Percentiles rank a stretch among this genome's conserved stretches.
Conservation (phyloP, 2,329 filamentous ascomycete species). For the Chlorencoelia australis region DNA sequence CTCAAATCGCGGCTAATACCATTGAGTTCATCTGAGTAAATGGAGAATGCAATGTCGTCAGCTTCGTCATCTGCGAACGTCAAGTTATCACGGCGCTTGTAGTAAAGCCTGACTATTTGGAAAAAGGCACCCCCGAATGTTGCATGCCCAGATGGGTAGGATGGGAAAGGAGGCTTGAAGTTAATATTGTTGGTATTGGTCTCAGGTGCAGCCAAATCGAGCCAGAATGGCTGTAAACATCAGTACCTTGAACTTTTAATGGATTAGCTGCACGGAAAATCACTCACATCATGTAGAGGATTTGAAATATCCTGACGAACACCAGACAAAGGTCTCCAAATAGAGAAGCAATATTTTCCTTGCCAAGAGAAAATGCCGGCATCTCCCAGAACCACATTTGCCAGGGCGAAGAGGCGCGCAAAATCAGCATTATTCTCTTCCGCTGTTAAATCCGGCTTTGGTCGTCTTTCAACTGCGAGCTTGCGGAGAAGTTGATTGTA, state of each 20-base stretch:
- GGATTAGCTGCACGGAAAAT: too few relatives aligned
- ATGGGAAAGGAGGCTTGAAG: slow-evolving; percentile 6
- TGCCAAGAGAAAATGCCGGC: slow-evolving; percentile 4
- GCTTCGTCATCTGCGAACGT: slow-evolving; percentile 4
- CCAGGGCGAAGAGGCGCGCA: slow-evolving; percentile 5
- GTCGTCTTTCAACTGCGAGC: slow-evolving; percentile 4
- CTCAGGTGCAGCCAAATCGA: too few relatives aligned
- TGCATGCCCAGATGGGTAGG: slow-evolving; percentile 4
- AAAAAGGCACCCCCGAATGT: slow-evolving; percentile 6
- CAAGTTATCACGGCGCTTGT: slow-evolving; percentile 4
- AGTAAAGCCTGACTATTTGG: slow-evolving; percentile 4
- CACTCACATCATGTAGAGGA: too few relatives aligned
- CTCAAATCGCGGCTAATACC: slow-evolving; percentile 4
- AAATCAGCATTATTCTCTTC: slow-evolving; percentile 7
- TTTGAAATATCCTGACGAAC: too few relatives aligned
- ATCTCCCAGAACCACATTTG: slow-evolving; percentile 6
- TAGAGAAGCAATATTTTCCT: slow-evolving; percentile 6
- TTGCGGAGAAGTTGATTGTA: slow-evolving; percentile 7
- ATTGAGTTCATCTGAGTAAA: slow-evolving; percentile 3
- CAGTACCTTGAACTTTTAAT: too few relatives aligned
- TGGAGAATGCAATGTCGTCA: slow-evolving; percentile 3
- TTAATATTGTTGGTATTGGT: slow-evolving; percentile 5
- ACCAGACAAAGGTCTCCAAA: too few relatives aligned
- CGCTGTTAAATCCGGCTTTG: neutral
- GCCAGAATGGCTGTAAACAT: too few relatives aligned